These are phyloP conservation scores for Solanum verrucosum DNA, from an alignment of 257 asterid genomes.

Conservation along the genomic window DNA sequence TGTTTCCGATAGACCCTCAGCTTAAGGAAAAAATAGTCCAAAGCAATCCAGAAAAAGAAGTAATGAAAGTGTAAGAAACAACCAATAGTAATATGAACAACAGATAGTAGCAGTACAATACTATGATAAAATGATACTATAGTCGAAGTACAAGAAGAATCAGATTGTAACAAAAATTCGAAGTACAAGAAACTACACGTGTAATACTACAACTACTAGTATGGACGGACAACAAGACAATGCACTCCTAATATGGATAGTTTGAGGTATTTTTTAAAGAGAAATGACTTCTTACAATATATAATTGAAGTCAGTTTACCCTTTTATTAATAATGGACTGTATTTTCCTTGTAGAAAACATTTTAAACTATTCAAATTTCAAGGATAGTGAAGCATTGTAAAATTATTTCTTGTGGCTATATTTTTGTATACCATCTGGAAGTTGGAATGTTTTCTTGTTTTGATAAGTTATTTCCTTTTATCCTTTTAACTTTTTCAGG, in stretches of 20 bases:
- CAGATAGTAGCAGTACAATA: not conserved
- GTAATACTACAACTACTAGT: not conserved
- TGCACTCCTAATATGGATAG: not conserved
- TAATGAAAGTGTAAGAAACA: not conserved
- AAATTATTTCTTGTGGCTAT: not conserved
- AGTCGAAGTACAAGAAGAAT: not conserved
- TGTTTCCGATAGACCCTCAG: not conserved
- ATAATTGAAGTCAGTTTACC: not conserved
- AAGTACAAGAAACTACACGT: not conserved
- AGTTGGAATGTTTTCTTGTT: not conserved
- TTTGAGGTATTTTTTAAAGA: not conserved
- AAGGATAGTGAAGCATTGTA: not conserved
- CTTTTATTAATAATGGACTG: not conserved
- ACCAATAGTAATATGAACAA: not conserved
- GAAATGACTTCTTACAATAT: not conserved
- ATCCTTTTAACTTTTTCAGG: not conserved
- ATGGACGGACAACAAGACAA: not conserved
- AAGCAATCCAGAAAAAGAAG: not conserved
- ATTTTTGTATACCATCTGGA: not conserved
- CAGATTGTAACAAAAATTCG: not conserved
- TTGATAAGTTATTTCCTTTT: not conserved
- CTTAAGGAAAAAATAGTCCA: not conserved
- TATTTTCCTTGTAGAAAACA: not conserved
- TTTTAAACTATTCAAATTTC: not conserved
- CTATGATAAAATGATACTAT: not conserved